Conservation (phyloP, 2,329 filamentous ascomycete species). For the Dothiorella sarmentorum region DNA sequence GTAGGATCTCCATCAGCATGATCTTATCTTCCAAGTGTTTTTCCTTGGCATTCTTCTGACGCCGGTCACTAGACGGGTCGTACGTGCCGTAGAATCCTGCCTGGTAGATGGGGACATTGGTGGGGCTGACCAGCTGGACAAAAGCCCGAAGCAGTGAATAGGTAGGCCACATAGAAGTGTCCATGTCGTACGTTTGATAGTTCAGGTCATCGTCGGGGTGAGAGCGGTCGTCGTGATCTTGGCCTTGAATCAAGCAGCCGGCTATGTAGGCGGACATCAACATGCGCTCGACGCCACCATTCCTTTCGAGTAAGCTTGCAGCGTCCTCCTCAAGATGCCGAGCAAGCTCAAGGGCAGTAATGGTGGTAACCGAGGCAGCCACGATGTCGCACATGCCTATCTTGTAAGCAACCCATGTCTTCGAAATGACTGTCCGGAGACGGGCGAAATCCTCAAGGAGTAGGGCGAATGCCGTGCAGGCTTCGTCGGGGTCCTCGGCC, state of each 20-base stretch:
- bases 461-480: slow-evolving; percentile 19
- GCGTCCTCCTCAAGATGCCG: slow-evolving; percentile 22
- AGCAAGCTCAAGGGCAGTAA: slow-evolving; percentile 24
- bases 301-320: slow-evolving; percentile 10
- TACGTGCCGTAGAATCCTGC: slow-evolving; percentile 28
- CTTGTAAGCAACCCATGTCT: slow-evolving; percentile 22
- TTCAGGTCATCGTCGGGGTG: slow-evolving; percentile 21
- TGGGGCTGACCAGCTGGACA: slow-evolving; percentile 23
- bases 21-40: slow-evolving; percentile 37
- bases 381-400: slow-evolving; percentile 20
- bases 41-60: slow-evolving; percentile 26
- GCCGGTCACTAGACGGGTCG: slow-evolving; percentile 29
- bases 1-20: slow-evolving; percentile 30
- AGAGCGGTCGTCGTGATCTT: background rate
- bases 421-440: slow-evolving; percentile 21
- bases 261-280: background rate
- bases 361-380: slow-evolving; percentile 23
- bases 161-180: slow-evolving; percentile 13
- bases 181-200: slow-evolving; percentile 22
- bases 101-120: slow-evolving; percentile 27
- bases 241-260: background rate
- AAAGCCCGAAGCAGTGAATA: slow-evolving; percentile 25
- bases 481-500: slow-evolving; percentile 15
- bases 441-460: slow-evolving; percentile 20
- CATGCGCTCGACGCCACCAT: slow-evolving; percentile 10